Evolutionary conservation across 108 stramenopile species (phyloP).

Genomic region (Asterionellopsis glacialis): DNA sequence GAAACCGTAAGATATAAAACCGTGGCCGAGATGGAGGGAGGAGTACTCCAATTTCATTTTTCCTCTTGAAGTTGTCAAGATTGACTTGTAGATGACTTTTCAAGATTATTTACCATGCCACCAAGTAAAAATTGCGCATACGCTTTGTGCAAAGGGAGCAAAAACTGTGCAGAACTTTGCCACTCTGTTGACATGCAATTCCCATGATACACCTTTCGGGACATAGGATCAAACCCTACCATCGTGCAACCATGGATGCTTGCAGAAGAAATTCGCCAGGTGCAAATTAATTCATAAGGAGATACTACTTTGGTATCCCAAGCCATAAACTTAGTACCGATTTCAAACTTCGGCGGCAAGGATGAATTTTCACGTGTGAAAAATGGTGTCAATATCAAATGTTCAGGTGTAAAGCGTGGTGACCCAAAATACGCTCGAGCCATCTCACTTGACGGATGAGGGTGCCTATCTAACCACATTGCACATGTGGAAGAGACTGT

Average conservation of each 20-base stretch:
- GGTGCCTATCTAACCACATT: constrained; percentile 13
- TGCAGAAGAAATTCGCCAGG: constrained; percentile 19
- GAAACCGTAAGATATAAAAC: too few relatives aligned
- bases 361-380: not conserved
- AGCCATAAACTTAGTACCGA: constrained; percentile 20
- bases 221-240: constrained; percentile 35
- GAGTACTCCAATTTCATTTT: too few relatives aligned
- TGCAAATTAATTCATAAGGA: constrained; percentile 30
- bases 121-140: constrained; percentile 30
- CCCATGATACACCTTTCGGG: constrained; percentile 34
- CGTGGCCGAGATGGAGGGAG: too few relatives aligned
- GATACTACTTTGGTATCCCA: constrained; percentile 30
- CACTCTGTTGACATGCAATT: constrained; percentile 26
- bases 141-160: constrained; percentile 9
- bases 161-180: constrained; percentile 1
- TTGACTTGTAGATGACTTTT: too few relatives aligned
- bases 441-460: constrained; percentile 26
- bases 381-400: constrained; percentile 12
- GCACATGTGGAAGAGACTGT: constrained; percentile 21
- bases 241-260: constrained; percentile 26
- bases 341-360: constrained; percentile 15
- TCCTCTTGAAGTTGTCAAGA: too few relatives aligned
- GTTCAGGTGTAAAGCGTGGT: constrained; percentile 21
- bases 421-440: constrained; percentile 40
- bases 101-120: constrained; percentile 23